Percentiles rank a stretch among this genome's conserved stretches.
Evolutionary conservation across 164 flowering plant species (phyloP).

Genomic region (Houttuynia cordata): DNA sequence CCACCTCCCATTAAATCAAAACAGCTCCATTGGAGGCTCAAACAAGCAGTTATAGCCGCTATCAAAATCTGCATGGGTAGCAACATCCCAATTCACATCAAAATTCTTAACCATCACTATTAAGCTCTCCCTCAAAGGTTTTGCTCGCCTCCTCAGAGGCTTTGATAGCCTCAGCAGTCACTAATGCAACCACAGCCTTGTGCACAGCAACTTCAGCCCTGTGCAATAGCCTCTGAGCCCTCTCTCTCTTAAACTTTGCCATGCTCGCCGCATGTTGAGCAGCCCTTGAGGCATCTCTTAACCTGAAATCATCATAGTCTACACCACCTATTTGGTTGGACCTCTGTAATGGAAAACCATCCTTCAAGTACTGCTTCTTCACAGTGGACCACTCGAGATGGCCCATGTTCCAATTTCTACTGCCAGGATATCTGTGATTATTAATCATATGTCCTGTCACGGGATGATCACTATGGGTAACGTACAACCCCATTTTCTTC

Average conservation of each 20-base stretch:
- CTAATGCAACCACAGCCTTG: constrained; percentile 77
- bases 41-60: background rate
- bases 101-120: constrained; percentile 18
- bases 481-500: constrained; percentile 37
- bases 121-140: constrained; percentile 30
- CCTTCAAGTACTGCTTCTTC: constrained; percentile 26
- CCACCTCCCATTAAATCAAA: background rate
- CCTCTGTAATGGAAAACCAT: constrained; percentile 22
- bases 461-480: too few relatives aligned
- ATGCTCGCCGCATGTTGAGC: constrained; percentile 60
- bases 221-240: constrained; percentile 59
- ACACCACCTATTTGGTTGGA: constrained; percentile 35
- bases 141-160: constrained; percentile 49
- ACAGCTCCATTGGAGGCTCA: background rate
- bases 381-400: constrained; percentile 34
- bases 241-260: constrained; percentile 80
- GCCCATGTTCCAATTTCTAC: constrained; percentile 41
- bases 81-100: background rate
- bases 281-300: constrained; percentile 78
- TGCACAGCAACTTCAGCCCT: constrained; percentile 82
- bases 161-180: constrained; percentile 78
- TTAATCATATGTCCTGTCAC: constrained; percentile 14
- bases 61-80: background rate
- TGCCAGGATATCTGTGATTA: constrained; percentile 25
- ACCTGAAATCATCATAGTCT: constrained; percentile 65